Conservation (phyloP, 306 rosid species). For the Quercus agrifolia region DNA sequence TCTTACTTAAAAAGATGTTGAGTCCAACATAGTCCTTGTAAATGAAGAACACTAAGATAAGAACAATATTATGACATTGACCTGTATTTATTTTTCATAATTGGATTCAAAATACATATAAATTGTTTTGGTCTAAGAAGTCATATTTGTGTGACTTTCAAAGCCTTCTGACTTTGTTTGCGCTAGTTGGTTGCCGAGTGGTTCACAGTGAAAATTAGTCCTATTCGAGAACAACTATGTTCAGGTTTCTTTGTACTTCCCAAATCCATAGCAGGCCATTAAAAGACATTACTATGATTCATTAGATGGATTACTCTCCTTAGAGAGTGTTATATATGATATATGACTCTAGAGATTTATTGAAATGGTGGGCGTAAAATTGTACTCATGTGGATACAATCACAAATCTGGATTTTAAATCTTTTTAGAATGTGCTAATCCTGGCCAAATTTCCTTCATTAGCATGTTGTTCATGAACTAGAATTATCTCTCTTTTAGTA, state of each 20-base stretch:
- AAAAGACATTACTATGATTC: neutral
- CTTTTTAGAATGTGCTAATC: neutral
- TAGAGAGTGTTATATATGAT: neutral
- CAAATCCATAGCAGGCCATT: neutral
- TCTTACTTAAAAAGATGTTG: neutral
- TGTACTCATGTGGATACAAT: neutral
- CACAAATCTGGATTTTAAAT: neutral
- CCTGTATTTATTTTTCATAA: neutral
- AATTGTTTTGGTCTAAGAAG: neutral
- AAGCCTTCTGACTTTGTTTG: neutral
- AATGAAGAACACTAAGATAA: neutral
- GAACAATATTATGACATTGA: conserved; percentile 1
- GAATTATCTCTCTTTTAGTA: neutral
- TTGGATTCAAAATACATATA: neutral
- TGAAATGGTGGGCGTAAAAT: neutral
- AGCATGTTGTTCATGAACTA: neutral
- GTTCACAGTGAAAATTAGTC: neutral
- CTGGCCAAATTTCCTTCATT: neutral
- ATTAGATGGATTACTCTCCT: neutral
- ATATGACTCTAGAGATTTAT: neutral
- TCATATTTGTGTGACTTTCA: neutral
- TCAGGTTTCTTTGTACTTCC: neutral
- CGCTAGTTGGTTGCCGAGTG: neutral
- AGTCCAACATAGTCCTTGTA: neutral
- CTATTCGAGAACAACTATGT: neutral